A percentile compares a stretch with the other conserved stretches of the same genome.
phyloP scores from a whole-genome alignment of 2,329 filamentous ascomycete genomes.

The Fusarium napiforme region DNA sequence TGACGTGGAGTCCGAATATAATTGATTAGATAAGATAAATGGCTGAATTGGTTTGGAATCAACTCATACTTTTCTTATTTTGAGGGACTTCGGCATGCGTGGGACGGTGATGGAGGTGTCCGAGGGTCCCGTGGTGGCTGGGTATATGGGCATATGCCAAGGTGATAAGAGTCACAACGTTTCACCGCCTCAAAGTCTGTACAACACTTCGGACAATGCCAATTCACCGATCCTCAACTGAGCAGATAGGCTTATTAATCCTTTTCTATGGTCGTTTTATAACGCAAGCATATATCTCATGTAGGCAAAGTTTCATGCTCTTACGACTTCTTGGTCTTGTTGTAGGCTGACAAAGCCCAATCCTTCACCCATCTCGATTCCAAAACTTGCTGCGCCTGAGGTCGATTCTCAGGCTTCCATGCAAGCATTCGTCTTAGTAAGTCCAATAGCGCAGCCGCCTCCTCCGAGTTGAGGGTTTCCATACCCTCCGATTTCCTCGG shows the following conservation, averaged over 20 bases:
- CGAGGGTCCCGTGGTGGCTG: not conserved
- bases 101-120: not conserved
- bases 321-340: not conserved
- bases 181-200: not conserved
- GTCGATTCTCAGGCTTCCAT: constrained; percentile 11
- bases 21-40: not conserved
- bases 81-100: not conserved
- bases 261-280: not conserved
- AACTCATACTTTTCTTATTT: not conserved
- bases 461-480: not conserved
- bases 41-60: not conserved
- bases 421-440: constrained; percentile 25
- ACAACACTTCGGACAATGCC: not conserved
- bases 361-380: constrained; percentile 24
- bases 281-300: not conserved
- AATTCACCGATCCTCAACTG: not conserved
- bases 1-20: not conserved
- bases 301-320: not conserved
- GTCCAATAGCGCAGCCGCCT: constrained; percentile 4
- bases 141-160: not conserved
- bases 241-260: not conserved
- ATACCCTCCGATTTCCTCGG: constrained; percentile 1
- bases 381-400: constrained; percentile 12
- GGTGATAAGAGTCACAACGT: not conserved
- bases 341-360: constrained; percentile 28